Conservation (phyloP, 2,329 filamentous ascomycete species). For the Curvularia spicifera region DNA sequence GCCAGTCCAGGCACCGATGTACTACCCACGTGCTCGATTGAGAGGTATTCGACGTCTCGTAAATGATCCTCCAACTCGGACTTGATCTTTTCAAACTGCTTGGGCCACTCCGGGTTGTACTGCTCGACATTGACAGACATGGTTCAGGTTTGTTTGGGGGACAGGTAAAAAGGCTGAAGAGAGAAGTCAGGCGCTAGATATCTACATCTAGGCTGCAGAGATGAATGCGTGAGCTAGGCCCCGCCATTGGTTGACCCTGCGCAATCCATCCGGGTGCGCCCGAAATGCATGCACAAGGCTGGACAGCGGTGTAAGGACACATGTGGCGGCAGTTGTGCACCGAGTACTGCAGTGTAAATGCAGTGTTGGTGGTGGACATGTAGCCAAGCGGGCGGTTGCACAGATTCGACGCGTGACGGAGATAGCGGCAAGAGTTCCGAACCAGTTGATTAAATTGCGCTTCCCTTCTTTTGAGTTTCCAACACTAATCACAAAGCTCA, state of each 20-base stretch:
- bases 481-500: slow-evolving; percentile 28
- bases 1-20: slow-evolving; percentile 46
- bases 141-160: background rate
- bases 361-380: slow-evolving; percentile 12
- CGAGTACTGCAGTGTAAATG: background rate
- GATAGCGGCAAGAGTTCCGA: slow-evolving; percentile 15
- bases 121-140: slow-evolving; percentile 35
- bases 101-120: slow-evolving; percentile 41
- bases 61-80: slow-evolving; percentile 24
- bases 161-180: background rate
- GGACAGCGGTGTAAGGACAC: slow-evolving; percentile 5
- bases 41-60: slow-evolving; percentile 18
- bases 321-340: slow-evolving; percentile 1
- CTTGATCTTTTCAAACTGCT: slow-evolving; percentile 35
- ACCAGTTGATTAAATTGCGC: slow-evolving; percentile 17
- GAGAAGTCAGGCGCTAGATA: background rate
- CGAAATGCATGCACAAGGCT: slow-evolving; percentile 4
- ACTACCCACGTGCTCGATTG: slow-evolving; percentile 49
- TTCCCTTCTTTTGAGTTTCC: slow-evolving; percentile 15
- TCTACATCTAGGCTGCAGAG: background rate
- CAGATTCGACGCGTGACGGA: slow-evolving; percentile 11
- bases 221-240: slow-evolving; percentile 15
- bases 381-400: slow-evolving; percentile 12
- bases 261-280: slow-evolving; percentile 9
- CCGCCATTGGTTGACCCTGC: slow-evolving; percentile 8